Evolutionary conservation across 495 filamentous ascomycete species (phyloP), one percentile per base, ranked within the genome.

Genomic region (Neurospora sp.): DNA sequence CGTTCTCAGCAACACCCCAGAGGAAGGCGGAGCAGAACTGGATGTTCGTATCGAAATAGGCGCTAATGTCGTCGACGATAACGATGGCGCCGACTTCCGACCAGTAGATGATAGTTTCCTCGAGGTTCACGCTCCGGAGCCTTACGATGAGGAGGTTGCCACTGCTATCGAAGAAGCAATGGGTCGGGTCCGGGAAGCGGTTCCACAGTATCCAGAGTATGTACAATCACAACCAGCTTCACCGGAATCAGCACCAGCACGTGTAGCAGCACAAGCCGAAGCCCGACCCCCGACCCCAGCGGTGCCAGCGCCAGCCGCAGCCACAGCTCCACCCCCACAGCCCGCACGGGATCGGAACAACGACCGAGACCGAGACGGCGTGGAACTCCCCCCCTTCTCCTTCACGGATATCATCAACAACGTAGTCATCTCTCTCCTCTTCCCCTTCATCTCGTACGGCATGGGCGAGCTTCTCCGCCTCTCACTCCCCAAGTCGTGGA

Each of bases 391-490:
- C 36, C 11, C 37, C 15, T 66, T 79, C 59, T 19, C 73, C 69
- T 39, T 81, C 3, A 37, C 70, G 11, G 39, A 71, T 39, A 39
- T 81, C 6, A 74, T 79, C 17, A 85, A 84, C 76, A 78, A 78
- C 75, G 71, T 85, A 13, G 78, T 81, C 72, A 81, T 82, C 2
- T 80, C 84, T 1, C 78, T 86, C 7, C 76, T 85, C 11, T 78
- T 81, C 70, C 85, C 85, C 8, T 78, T 77, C 28, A 79, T 86
- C 48, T 84, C 81, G 17, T 85, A 78, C 75, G 81, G 87, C 17
- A 87, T 92, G 82, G 93, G 93, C 71, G 89, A 91, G 71, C 76
- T 93, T 2, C 81, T 96, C 72, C 88, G 90, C 72, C 78, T 85
- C 40, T 75, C 85, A 3, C 84, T 92, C 2, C 93, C 93, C 0